Base-by-base conservation (phyloP, 192 early-diverging fungal genomes). In the Linnemannia zychae region DNA sequence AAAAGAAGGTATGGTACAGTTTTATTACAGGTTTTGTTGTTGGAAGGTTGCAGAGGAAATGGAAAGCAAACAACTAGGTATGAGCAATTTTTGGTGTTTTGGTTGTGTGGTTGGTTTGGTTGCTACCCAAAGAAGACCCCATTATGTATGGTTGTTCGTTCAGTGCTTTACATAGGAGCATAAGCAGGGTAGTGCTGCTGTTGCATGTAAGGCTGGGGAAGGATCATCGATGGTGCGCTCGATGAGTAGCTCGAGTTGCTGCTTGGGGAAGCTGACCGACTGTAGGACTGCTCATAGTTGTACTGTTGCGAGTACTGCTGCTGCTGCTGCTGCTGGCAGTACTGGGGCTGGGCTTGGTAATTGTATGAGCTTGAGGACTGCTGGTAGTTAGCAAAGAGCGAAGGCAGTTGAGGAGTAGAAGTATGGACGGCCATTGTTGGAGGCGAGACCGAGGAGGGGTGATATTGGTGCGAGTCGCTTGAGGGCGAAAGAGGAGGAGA, bases 401-500 rank as follows among this genome's bases (percentile, higher is more conserved):
- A 79, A n/a, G 83, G 83, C 33, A 79, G 36, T 31, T 67, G 11
- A 34, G 77, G 74, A 2, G 37, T 48, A 69, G 49, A 72, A 2
- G 77, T 71, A 5, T 79, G 77, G 4, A 78, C 49, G 28, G 83
- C 48, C 52, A 75, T 49, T 74, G 72, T 66, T 4, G 83, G 70
- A 7, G 83, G 83, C 5, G 83, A 85, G 33, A 79, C 77, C 46
- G 83, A 85, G 36, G 82, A 76, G 31, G 57, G 24, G 57, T 33
- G 57, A 69, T 85, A 85, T 20, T 79, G 70, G 57, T 79, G 57
- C 34, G 50, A 57, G 9, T 74, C 74, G 67, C 77, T 79, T 18
- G 83, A 85, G 17, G 83, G 83, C 47, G 83, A 85, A 48, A 85
- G 53, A 9, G 83, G 83, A 40, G 83, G 83, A 49, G 83, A 85